Base-by-base conservation (phyloP, 345 rosid genomes). In the Hibiscus syriacus region DNA sequence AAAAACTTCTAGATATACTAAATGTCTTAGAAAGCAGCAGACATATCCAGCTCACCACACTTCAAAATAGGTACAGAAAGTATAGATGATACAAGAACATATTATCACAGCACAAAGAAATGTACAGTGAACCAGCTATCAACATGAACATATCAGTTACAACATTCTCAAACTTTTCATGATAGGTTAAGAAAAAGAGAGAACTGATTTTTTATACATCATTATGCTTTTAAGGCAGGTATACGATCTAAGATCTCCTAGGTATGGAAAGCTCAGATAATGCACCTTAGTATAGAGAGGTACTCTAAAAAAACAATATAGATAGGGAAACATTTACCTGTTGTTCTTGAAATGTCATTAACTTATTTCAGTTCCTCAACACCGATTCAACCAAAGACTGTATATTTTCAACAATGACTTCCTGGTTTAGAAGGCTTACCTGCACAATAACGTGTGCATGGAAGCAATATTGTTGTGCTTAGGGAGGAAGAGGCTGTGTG, bases 351-450 rank as follows among this genome's bases (percentile, higher is more conserved):
- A 90, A 93, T 53, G 82, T 81, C 83, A 83, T 86, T 17, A 79
- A 69, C 64, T 87, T 91, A 82, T 93, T 83, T 73, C 90, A 81
- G 69, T 79, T 81, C 77, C 95, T 82, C 79, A 93, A 79, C 71
- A 81, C 85, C 64, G 77, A 73, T 78, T 93, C 99, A 53, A 87
- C 83, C 60, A 73, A 83, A 65, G 87, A 80, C 70, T 93, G 94
- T 82, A 93, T 87, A 85, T 81, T 82, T 77, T 83, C 96, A 62
- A 91, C 75, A 30, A 93, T 86, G 66, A 76, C 72, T 80, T 91
- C 99, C 81, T 90, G 99, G 76, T 89, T 93, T 74, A 93, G 72
- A 72, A 93, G 96, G 84, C 96, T 91, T 50, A 93, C 97, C 98
- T 93, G 85, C 81, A 85, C 13, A 63, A 46, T 1, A 49, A 54